These are phyloP conservation scores for Reutealis trisperma DNA, from an alignment of 345 rosid genomes.

Conservation along the genomic window DNA sequence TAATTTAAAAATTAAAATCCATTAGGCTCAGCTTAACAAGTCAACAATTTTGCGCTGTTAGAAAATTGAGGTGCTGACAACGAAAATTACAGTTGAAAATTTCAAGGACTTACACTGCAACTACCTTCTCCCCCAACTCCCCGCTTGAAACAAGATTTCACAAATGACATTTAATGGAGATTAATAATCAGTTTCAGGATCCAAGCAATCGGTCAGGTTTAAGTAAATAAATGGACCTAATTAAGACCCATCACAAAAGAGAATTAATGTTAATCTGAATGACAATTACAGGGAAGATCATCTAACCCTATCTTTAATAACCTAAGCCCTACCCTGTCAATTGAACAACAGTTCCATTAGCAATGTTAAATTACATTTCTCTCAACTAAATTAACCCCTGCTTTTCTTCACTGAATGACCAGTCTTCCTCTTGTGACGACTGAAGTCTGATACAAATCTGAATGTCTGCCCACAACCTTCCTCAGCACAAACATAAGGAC, in stretches of 20 bases:
- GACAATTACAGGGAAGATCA: conserved; percentile 30
- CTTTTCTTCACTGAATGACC: conserved; percentile 76
- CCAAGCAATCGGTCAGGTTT: conserved; percentile 21
- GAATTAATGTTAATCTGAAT: conserved; percentile 26
- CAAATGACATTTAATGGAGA: not conserved
- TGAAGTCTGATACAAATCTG: conserved; percentile 90
- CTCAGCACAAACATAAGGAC: conserved; percentile 82
- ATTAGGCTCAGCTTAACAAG: too few relatives aligned
- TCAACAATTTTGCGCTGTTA: too few relatives aligned
- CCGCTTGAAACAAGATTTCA: not conserved
- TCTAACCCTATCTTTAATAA: conserved; percentile 25
- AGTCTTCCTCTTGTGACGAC: conserved; percentile 93
- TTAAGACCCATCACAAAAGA: conserved; percentile 18
- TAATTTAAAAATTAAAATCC: too few relatives aligned
- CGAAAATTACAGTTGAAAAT: too few relatives aligned
- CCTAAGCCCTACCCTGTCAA: conserved; percentile 35
- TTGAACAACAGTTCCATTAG: conserved; percentile 41
- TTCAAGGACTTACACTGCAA: too few relatives aligned
- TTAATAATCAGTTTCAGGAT: not conserved
- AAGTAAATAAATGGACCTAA: conserved; percentile 26
- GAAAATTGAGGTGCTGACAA: too few relatives aligned
- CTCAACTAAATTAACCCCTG: conserved; percentile 15
- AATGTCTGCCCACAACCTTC: conserved; percentile 92
- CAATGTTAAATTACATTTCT: conserved; percentile 31
- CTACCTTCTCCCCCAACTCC: not conserved